Base-by-base conservation (phyloP, 2,329 filamentous ascomycete genomes). In the Fusarium solani-melongenae region DNA sequence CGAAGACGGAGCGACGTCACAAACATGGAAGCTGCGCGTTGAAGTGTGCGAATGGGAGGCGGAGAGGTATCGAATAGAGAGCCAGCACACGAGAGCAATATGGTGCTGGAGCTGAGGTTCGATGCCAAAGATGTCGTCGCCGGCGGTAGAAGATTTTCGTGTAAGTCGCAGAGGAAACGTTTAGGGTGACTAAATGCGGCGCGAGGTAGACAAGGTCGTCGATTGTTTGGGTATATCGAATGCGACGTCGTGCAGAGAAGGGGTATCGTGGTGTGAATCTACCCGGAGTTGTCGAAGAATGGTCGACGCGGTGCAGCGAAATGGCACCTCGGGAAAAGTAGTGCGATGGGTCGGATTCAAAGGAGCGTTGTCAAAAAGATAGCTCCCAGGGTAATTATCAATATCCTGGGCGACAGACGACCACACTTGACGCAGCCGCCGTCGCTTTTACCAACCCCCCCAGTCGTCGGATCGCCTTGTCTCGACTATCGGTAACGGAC, bases 11-110 rank as follows among this genome's bases (percentile, higher is more conserved):
- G 75, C 74, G 81, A 78, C 82, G 81, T 83, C 82, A 84, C 80
- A 87, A 84, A 84, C 88, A 90, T 90, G 87, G 86, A 85, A 84
- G 84, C 85, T 84, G 76, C 69, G 74, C 65, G 69, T 63, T 66
- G 59, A 58, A 64, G 64, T 61, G 46, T 58, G 63, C 56, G 62
- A 68, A 68, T 56, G 62, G 53, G 57, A 64, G 63, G 58, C 64
- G 60, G 64, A 51, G 33, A 59, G 39, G 62, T 63, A 71, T 57
- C 65, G 64, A 66, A 65, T 41, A 64, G 51, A 62, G 64, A 66
- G 66, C 67, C 67, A 64, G 61, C 60, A 58, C 55, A 59, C 59
- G 60, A 56, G 63, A 58, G 44, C 56, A 67, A 31, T 51, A 66
- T 55, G 57, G 64, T 57, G 55, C 34, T 62, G 57, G 62, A 67